A percentile compares a stretch with the other conserved stretches of the same genome.
phyloP scores from a whole-genome alignment of 306 rosid genomes.

The Cicer arietinum region DNA sequence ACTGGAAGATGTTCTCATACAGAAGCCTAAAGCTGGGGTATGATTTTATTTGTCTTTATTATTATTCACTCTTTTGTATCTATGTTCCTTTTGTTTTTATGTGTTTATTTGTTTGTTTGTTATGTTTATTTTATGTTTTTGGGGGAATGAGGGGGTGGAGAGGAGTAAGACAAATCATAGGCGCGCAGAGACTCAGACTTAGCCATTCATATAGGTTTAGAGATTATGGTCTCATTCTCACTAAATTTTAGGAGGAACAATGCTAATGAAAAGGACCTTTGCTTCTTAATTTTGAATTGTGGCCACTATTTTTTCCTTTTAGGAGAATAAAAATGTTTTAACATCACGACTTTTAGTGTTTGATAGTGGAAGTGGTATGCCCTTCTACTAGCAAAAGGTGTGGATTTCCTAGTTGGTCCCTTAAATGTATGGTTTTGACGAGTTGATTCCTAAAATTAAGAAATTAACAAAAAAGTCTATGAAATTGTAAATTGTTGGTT shows the following conservation, averaged over 20 bases:
- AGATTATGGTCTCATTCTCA: slow-evolving; percentile 34
- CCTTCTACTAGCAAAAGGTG: background rate
- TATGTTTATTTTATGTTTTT: slow-evolving; percentile 20
- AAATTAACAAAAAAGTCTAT: background rate
- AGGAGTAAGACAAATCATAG: slow-evolving; percentile 39
- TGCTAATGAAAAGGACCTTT: slow-evolving; percentile 30
- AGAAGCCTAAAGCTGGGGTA: slow-evolving; percentile 98
- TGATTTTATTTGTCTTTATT: slow-evolving; percentile 31
- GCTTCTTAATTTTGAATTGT: slow-evolving; percentile 32
- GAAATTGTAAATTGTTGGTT: background rate
- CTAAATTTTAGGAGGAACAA: slow-evolving; percentile 18
- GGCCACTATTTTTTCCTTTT: background rate
- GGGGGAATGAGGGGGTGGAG: slow-evolving; percentile 27
- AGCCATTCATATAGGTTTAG: slow-evolving; percentile 29
- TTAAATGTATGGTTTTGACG: background rate
- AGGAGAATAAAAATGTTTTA: background rate
- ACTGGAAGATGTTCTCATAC: slow-evolving; percentile 79
- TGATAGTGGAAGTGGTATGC: slow-evolving; percentile 28
- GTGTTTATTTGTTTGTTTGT: background rate
- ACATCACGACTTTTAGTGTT: background rate
- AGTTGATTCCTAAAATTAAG: background rate
- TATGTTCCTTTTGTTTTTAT: background rate
- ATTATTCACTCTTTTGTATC: slow-evolving; percentile 16
- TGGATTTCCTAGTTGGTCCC: background rate
- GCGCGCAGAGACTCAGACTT: slow-evolving; percentile 5